These are phyloP conservation scores for Pseudogymnoascus sp. DNA, from an alignment of 2,329 filamentous ascomycete species.

Conservation along the genomic window DNA sequence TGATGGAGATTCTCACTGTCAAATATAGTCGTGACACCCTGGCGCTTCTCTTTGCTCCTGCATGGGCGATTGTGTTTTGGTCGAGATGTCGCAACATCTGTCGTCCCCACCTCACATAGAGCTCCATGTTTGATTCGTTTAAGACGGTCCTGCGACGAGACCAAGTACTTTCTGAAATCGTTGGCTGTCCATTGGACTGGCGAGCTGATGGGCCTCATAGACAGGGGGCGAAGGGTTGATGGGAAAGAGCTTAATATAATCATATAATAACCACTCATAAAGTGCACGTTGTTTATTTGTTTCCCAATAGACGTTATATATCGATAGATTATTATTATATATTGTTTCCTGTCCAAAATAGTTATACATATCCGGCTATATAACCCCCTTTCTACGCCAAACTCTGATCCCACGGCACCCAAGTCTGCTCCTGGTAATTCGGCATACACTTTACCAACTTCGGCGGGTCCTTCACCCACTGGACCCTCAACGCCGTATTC, in stretches of 20 bases:
- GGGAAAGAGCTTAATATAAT: too few species aligned
- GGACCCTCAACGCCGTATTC: background rate
- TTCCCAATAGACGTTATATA: background rate
- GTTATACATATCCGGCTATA: background rate
- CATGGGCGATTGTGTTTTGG: too few species aligned
- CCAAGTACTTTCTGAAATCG: too few species aligned
- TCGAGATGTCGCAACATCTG: too few species aligned
- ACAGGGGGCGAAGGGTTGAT: too few species aligned
- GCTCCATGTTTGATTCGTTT: too few species aligned
- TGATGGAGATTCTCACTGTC: background rate
- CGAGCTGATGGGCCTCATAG: background rate
- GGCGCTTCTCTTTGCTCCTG: too few species aligned
- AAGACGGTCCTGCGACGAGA: too few species aligned
- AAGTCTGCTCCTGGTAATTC: conserved; percentile 8
- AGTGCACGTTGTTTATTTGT: too few species aligned
- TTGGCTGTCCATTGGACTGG: background rate
- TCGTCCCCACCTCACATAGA: too few species aligned
- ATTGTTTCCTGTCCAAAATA: background rate
- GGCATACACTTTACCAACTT: conserved; percentile 10
- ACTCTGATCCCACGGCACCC: conserved; percentile 6
- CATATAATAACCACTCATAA: too few species aligned
- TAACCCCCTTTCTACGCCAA: background rate
- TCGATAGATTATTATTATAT: background rate
- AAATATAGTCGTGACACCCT: too few species aligned
- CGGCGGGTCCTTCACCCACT: conserved; percentile 8